phyloP scores from a whole-genome alignment of 345 rosid species.

The Brassica rapa region DNA sequence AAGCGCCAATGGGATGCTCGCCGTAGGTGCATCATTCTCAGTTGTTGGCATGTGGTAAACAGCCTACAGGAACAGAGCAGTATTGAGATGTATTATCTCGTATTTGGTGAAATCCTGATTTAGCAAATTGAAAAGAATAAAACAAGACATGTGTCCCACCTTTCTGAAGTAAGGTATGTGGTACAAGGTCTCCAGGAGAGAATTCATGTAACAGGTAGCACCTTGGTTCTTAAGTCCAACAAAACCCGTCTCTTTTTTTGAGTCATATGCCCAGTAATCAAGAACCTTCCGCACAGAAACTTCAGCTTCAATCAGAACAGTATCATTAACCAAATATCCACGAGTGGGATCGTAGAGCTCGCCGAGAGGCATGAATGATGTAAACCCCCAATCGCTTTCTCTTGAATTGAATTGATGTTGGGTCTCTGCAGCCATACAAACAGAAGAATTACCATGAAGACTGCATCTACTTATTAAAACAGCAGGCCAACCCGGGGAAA shows the following conservation, averaged over 20 bases:
- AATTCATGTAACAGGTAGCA: conserved; percentile 98
- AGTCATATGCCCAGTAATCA: conserved; percentile 96
- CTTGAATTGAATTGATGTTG: conserved; percentile 42
- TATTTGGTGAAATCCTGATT: background rate
- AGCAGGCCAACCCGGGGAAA: conserved; percentile 7
- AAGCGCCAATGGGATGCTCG: conserved; percentile 94
- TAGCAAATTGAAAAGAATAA: conserved; percentile 15
- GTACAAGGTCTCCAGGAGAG: conserved; percentile 82
- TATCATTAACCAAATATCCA: conserved; percentile 80
- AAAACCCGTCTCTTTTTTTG: conserved; percentile 92
- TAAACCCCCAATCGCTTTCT: conserved; percentile 99
- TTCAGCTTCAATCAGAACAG: conserved; percentile 85
- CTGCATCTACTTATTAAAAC: background rate
- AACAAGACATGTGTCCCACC: conserved; percentile 46
- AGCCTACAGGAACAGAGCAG: conserved; percentile 55
- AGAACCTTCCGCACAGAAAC: conserved; percentile 79
- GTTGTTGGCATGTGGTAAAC: conserved; percentile 99
- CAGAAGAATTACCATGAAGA: conserved; percentile 1
- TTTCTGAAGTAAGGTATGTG: conserved; percentile 93
- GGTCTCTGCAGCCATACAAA: conserved; percentile 60
- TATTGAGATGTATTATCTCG: conserved; percentile 28
- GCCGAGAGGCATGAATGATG: conserved; percentile 90
- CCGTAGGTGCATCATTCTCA: conserved; percentile 89
- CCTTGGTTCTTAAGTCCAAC: conserved; percentile 69
- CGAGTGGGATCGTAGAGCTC: conserved; percentile 84